Percentiles rank a stretch among this genome's conserved stretches.
phyloP scores from a whole-genome alignment of 2,329 filamentous ascomycete genomes.

The Colletotrichum nymphaeae region DNA sequence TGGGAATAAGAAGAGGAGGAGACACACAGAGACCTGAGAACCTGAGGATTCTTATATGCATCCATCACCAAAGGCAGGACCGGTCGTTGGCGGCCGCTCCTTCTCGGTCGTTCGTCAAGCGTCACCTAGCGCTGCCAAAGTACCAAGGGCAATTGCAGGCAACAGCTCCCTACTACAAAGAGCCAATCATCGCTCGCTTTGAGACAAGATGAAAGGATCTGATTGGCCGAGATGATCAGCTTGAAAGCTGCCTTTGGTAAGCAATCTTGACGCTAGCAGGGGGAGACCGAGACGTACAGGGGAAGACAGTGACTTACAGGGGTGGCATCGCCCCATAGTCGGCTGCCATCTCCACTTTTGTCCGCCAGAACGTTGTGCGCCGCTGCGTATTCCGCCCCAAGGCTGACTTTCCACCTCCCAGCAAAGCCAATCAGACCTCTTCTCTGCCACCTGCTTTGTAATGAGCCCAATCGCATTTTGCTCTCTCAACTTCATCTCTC shows the following conservation, averaged over 20 bases:
- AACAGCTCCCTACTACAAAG: background rate
- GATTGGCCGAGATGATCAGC: background rate
- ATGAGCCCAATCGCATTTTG: background rate
- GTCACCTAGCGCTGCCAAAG: background rate
- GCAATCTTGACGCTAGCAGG: background rate
- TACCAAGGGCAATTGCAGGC: constrained; percentile 6
- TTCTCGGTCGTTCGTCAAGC: background rate
- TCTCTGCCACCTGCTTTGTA: background rate
- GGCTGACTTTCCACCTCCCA: background rate
- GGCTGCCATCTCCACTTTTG: background rate
- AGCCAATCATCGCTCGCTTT: background rate
- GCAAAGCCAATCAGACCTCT: background rate
- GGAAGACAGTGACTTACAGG: too few relatives aligned
- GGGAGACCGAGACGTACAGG: too few relatives aligned
- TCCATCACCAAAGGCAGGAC: background rate
- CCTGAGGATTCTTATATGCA: background rate
- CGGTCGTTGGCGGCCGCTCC: background rate
- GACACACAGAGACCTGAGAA: background rate
- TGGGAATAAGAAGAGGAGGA: background rate
- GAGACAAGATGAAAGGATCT: accelerated
- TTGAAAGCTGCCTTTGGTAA: background rate
- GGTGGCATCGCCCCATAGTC: background rate
- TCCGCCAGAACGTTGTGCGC: background rate
- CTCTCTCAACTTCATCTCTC: background rate
- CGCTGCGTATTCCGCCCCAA: constrained; percentile 20